phyloP scores from a whole-genome alignment of 2,329 filamentous ascomycete species.

The Akanthomyces uredinophilus region DNA sequence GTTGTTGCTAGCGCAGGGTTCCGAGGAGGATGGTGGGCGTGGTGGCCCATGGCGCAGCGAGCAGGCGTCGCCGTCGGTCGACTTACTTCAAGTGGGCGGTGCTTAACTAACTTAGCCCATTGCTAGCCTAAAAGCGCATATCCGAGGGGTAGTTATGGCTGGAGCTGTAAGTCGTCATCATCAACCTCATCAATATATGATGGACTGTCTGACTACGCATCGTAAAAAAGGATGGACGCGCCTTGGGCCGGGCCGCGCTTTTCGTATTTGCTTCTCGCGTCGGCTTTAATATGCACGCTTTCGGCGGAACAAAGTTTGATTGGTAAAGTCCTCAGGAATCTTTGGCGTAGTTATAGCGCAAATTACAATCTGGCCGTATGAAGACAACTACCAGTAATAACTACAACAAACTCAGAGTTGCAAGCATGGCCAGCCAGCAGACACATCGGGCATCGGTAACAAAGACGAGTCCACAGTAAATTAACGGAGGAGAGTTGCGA shows the following conservation, averaged over 20 bases:
- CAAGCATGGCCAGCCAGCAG: background rate
- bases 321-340: background rate
- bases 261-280: background rate
- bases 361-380: background rate
- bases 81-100: background rate
- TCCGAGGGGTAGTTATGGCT: background rate
- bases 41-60: background rate
- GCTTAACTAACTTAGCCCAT: too few relatives aligned
- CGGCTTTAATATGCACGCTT: background rate
- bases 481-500: too few relatives aligned
- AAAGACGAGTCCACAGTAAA: background rate
- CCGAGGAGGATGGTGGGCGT: background rate
- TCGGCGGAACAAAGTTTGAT: background rate
- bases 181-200: background rate
- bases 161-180: slow-evolving; percentile 1
- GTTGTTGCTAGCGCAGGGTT: background rate
- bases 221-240: background rate
- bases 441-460: background rate
- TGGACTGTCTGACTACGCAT: background rate
- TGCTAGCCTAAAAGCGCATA: background rate
- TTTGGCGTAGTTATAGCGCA: background rate
- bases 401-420: background rate
- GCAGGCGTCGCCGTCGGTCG: background rate
- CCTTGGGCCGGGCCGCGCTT: background rate
- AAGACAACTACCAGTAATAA: too few relatives aligned